Percentiles rank a stretch among this genome's conserved stretches.
Conservation (phyloP, 441 rosid genomes). For the Arabidopsis lyrata region DNA sequence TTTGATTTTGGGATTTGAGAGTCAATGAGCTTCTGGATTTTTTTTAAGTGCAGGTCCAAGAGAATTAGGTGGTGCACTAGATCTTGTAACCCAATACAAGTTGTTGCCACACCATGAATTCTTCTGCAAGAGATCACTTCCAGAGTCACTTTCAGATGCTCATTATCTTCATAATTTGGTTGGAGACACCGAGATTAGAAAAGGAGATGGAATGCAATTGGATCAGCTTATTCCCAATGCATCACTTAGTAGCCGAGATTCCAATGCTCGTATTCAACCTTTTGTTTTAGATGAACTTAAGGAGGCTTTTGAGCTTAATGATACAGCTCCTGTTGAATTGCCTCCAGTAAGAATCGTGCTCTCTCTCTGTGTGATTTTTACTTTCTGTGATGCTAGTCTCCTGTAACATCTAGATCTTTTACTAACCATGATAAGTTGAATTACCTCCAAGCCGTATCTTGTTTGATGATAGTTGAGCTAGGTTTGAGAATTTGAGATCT, state of each 20-base stretch:
- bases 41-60: conserved; percentile 62
- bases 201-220: conserved; percentile 92
- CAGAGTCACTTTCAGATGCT: conserved; percentile 80
- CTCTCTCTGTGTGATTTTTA: not conserved
- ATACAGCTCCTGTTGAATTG: conserved; percentile 73
- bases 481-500: conserved; percentile 14
- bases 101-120: conserved; percentile 82
- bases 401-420: not conserved
- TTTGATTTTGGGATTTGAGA: not conserved
- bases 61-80: conserved; percentile 88
- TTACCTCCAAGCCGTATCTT: not conserved
- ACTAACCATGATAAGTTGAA: conserved; percentile 5
- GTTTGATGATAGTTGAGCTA: conserved; percentile 9
- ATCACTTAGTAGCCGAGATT: conserved; percentile 52
- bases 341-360: conserved; percentile 64
- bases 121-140: conserved; percentile 93
- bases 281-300: conserved; percentile 79
- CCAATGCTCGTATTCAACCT: conserved; percentile 63
- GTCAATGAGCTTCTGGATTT: conserved; percentile 12
- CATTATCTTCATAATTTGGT: conserved; percentile 88
- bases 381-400: too few species aligned
- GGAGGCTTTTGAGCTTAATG: conserved; percentile 80
- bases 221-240: conserved; percentile 79
- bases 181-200: conserved; percentile 82
- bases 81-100: conserved; percentile 86